Evolutionary conservation across 768 basidiomycete genomes (phyloP).

Genomic region (Lentinula boryana): DNA sequence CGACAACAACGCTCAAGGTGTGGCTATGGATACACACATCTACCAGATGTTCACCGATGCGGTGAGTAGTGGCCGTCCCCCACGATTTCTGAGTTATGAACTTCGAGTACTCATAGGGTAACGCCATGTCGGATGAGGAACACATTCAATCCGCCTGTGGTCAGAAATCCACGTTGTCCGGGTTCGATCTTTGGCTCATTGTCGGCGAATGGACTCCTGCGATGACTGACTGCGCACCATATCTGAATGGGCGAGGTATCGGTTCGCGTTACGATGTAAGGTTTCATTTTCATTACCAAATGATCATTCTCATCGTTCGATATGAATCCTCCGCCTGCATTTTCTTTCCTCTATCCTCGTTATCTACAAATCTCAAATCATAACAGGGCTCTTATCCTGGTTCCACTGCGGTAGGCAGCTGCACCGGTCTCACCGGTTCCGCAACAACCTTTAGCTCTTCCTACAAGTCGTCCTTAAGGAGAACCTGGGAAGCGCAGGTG

Average conservation of each 20-base stretch:
- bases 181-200: constrained; percentile 68
- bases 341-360: background rate
- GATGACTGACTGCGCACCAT: constrained; percentile 71
- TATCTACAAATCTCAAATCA: background rate
- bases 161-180: constrained; percentile 34
- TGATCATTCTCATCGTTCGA: background rate
- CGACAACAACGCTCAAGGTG: constrained; percentile 40
- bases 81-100: background rate
- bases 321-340: background rate
- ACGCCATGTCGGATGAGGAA: background rate
- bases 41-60: constrained; percentile 67
- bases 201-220: constrained; percentile 90
- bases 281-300: background rate
- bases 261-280: constrained; percentile 52
- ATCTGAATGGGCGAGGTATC: constrained; percentile 77
- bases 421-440: constrained; percentile 64
- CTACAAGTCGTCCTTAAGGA: constrained; percentile 78
- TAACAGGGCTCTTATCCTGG: constrained; percentile 49
- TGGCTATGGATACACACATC: constrained; percentile 75
- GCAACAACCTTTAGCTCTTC: constrained; percentile 65
- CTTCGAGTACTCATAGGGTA: background rate
- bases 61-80: constrained; percentile 31
- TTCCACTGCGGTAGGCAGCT: constrained; percentile 68
- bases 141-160: constrained; percentile 62
- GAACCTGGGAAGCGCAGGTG: constrained; percentile 83